Evolutionary conservation across 1,284 basidiomycete species (phyloP), one percentile per base, ranked within the genome.

Genomic region (Ustilago hordei): DNA sequence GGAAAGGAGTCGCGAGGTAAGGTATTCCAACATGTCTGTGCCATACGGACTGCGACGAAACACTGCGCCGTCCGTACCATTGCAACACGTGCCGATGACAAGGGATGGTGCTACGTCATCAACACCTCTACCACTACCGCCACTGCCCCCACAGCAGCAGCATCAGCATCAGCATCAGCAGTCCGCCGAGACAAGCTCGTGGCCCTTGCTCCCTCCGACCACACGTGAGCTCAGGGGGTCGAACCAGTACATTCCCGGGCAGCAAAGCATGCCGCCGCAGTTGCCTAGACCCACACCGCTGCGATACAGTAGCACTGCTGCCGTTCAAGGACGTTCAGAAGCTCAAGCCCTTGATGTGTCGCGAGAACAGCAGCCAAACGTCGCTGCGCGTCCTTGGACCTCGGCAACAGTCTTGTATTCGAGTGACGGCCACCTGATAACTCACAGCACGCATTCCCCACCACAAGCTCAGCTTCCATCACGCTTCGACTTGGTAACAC

Each of bases 11-110:
- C 53, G 62, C 12, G 62, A 64, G 7, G 5, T 19, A 28, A 12
- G 68, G 23, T 64, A 61, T 19, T 47, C 66, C 1, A 62, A 34
- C 34, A n/a, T 23, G 34, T 43, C 68, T 6, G 53, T 48, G 47
- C 68, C 68, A 6, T 70, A 61, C 19, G 68, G 55, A 35, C 15
- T 48, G 11, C 39, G 62, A 15, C 58, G 62, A 50, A 64, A 64
- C 12, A 64, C 62, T 17, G 50, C 52, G 15, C 62, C 53, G 11
- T 38, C 57, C 15, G 54, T 9, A 9, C 23, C 31, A 13, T 12
- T 48, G 3, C 36, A 39, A 17, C 19, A 13, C n/a, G 8, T 54
- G 36, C 28, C 59, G 6, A 4, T 15, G 8, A 41, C 54, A 39
- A 39, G 54, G 36, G 36, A 39, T 11, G n/a, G 34, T 28, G 35